A percentile compares a stretch with the other conserved stretches of the same genome.
Conservation (phyloP, 345 rosid genomes). For the Ailanthus altissimus region DNA sequence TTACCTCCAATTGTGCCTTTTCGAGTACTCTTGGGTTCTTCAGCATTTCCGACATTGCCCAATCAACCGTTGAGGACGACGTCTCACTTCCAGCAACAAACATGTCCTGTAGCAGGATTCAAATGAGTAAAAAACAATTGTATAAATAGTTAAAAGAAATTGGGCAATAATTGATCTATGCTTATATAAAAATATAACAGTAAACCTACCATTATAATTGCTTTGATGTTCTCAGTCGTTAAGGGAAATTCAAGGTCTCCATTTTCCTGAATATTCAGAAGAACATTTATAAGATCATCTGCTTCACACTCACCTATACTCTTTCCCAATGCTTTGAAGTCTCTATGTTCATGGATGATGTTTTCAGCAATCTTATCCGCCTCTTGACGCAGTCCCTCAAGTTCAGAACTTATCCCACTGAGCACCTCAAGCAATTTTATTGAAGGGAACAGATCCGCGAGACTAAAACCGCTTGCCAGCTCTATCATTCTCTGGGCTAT, state of each 20-base stretch:
- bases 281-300: slow-evolving; percentile 40
- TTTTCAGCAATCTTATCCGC: slow-evolving; percentile 29
- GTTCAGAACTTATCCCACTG: background rate
- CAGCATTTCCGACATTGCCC: slow-evolving; percentile 38
- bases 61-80: slow-evolving; percentile 11
- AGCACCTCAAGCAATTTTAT: background rate
- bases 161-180: no score
- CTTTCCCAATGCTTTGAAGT: background rate
- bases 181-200: background rate
- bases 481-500: background rate
- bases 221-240: slow-evolving; percentile 32
- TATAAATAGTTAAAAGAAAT: no score
- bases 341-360: slow-evolving; percentile 36
- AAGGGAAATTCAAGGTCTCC: slow-evolving; percentile 26
- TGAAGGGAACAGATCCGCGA: background rate
- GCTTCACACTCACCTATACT: background rate
- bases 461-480: background rate
- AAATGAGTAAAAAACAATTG: background rate
- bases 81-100: slow-evolving; percentile 27
- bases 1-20: slow-evolving; percentile 39
- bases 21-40: slow-evolving; percentile 33
- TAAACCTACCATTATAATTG: slow-evolving; percentile 29
- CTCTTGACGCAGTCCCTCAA: slow-evolving; percentile 7
- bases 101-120: slow-evolving; percentile 2
- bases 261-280: slow-evolving; percentile 29